Evolutionary conservation across 345 rosid species (phyloP), one percentile per base, ranked within the genome.

Genomic region (Ceriops decandra): DNA sequence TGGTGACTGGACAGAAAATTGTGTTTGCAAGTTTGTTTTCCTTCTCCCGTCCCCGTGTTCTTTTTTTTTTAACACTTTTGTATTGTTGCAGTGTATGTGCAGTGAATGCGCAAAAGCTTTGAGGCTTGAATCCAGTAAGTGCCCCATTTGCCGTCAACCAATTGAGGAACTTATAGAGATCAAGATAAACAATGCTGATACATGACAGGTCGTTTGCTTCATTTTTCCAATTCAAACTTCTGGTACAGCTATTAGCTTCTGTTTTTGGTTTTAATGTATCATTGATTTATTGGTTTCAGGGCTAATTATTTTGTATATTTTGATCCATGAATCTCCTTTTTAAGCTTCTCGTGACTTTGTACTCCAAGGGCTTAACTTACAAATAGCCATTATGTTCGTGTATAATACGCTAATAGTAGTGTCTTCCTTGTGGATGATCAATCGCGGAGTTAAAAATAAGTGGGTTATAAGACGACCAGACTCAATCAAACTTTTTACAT

Each of bases 71-170:
- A 69, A 60, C 19, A 33, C 31, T 74, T 64, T 72, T 73, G 20
- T 74, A 56, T 70, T 27, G 80, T 61, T 57, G 57, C 88, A 87
- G 98, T 90, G 95, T 65, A 82, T 92, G 86, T 90, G 95, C 80
- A 77, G 89, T 17, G 90, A 84, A 58, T 90, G 97, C 71, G 95
- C 97, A 46, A 91, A 86, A 81, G 86, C 66, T 63, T 73, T 95
- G 85, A 83, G 88, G 79, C 82, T 84, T 72, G 97, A 79, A 76
- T 83, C 99, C 60, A 89, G 88, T 68, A 91, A 87, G 73, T 91
- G 97, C 75, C 97, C 97, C 20, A 88, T 95, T 66, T 95, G 99
- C 74, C 88, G 97, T 19, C 89, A 95, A 66, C 86, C 93, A 17
- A 91, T 91, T 19, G 80, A 79, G 30, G 85, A 85, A 75, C 90